Conservation (phyloP, 192 early-diverging fungal species). For the Coemansia sp. region DNA sequence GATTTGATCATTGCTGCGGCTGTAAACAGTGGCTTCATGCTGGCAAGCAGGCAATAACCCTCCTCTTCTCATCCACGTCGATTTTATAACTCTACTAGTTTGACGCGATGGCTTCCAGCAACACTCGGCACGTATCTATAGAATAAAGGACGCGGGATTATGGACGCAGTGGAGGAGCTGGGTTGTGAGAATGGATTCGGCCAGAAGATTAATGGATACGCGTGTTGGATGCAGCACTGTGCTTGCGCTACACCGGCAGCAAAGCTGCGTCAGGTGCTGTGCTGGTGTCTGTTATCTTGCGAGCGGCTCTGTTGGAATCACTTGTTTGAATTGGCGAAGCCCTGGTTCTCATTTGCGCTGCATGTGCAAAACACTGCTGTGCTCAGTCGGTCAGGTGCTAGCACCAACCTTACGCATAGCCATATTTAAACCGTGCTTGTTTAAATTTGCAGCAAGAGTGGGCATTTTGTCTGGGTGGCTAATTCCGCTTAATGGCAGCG, state of each 20-base stretch:
- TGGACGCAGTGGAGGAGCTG: not conserved
- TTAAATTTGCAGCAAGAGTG: not conserved
- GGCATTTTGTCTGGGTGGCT: not conserved
- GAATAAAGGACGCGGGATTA: not conserved
- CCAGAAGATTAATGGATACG: slow-evolving; percentile 18
- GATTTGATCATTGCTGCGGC: not conserved
- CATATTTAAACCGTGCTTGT: not conserved
- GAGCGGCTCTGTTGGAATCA: not conserved
- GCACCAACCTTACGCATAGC: not conserved
- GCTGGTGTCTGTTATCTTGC: not conserved
- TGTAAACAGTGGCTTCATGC: not conserved
- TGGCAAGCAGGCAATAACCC: slow-evolving; percentile 4
- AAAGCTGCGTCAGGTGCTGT: not conserved
- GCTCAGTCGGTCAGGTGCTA: not conserved
- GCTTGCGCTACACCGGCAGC: not conserved
- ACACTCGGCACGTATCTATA: slow-evolving; percentile 46
- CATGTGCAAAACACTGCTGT: not conserved
- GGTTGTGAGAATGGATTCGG: slow-evolving; percentile 25
- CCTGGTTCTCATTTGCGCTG: not conserved
- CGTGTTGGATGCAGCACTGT: slow-evolving; percentile 3
- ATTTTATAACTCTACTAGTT: slow-evolving; percentile 28
- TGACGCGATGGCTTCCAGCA: slow-evolving; percentile 38
- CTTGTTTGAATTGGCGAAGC: not conserved
- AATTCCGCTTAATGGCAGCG: too few relatives aligned
- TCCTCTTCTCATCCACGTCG: slow-evolving; percentile 25